These are phyloP conservation scores for Sordaria brevicollis DNA, from an alignment of 495 filamentous ascomycete genomes.

Conservation along the genomic window DNA sequence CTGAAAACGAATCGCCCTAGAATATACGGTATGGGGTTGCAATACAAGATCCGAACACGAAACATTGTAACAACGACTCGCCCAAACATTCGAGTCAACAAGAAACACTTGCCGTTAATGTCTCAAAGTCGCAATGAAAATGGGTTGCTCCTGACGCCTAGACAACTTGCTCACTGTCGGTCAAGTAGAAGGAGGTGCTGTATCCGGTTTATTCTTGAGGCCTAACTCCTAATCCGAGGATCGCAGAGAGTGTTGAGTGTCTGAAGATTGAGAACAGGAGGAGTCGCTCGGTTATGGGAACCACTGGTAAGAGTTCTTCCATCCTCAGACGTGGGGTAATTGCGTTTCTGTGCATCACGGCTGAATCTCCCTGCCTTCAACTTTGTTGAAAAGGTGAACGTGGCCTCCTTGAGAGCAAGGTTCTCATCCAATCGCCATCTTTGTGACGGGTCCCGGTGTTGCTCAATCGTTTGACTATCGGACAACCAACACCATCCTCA, in stretches of 20 bases:
- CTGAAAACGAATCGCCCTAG: too few species aligned
- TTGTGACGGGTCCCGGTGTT: background rate
- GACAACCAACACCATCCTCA: background rate
- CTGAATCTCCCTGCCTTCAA: background rate
- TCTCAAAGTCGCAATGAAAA: background rate
- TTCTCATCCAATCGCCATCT: background rate
- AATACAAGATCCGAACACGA: background rate
- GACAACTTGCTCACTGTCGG: background rate
- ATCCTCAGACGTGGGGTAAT: background rate
- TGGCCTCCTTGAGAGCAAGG: background rate
- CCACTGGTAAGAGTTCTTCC: background rate
- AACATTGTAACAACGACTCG: background rate
- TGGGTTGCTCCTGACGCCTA: background rate
- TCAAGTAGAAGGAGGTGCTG: background rate
- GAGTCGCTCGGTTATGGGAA: background rate
- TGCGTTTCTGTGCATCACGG: background rate
- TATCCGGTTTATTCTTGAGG: background rate
- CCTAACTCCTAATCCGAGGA: background rate
- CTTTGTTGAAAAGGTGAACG: background rate
- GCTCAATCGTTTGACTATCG: background rate
- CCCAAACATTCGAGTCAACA: background rate
- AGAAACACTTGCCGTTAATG: background rate
- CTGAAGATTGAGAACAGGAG: background rate
- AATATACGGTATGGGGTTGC: too few species aligned
- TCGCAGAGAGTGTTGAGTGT: background rate